Percentiles rank a stretch among this genome's conserved stretches.
Conservation (phyloP, 345 rosid genomes). For the Ceriops tagal region DNA sequence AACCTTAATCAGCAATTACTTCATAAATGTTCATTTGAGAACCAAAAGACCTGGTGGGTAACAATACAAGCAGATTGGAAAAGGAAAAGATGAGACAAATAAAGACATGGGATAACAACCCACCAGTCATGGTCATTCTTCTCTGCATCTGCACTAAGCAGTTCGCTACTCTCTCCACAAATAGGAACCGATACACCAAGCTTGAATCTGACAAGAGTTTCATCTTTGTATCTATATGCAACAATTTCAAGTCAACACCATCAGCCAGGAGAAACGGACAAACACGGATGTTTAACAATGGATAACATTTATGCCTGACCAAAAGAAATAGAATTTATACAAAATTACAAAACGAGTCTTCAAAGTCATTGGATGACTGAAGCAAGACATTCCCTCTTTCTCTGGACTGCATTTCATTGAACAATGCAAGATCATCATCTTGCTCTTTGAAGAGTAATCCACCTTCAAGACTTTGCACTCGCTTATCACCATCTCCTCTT, state of each 20-base stretch:
- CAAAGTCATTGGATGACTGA: slow-evolving; percentile 68
- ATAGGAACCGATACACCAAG: slow-evolving; percentile 64
- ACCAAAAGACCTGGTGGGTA: slow-evolving; percentile 1
- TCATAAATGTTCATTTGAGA: slow-evolving; percentile 5
- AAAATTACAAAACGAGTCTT: slow-evolving; percentile 80
- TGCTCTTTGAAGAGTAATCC: slow-evolving; percentile 56
- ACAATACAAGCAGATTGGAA: slow-evolving; percentile 4
- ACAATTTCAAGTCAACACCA: slow-evolving; percentile 9
- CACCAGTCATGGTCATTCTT: slow-evolving; percentile 98
- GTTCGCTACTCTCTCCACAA: slow-evolving; percentile 79
- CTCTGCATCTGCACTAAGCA: slow-evolving; percentile 79
- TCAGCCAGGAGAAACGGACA: slow-evolving; percentile 17
- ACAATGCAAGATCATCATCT: slow-evolving; percentile 87
- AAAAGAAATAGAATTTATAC: slow-evolving; percentile 13
- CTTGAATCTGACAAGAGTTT: slow-evolving; percentile 72
- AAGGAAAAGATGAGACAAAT: slow-evolving; percentile 4
- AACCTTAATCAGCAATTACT: not conserved
- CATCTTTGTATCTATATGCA: slow-evolving; percentile 62
- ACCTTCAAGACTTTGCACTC: slow-evolving; percentile 72
- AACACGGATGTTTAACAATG: not conserved
- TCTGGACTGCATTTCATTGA: slow-evolving; percentile 79
- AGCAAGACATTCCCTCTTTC: slow-evolving; percentile 86
- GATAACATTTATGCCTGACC: slow-evolving; percentile 5
- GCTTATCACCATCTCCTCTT: slow-evolving; percentile 54
- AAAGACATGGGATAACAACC: slow-evolving; percentile 23